These are phyloP conservation scores for Linderina pennispora DNA, from an alignment of 192 early-diverging fungal species.

Conservation along the genomic window DNA sequence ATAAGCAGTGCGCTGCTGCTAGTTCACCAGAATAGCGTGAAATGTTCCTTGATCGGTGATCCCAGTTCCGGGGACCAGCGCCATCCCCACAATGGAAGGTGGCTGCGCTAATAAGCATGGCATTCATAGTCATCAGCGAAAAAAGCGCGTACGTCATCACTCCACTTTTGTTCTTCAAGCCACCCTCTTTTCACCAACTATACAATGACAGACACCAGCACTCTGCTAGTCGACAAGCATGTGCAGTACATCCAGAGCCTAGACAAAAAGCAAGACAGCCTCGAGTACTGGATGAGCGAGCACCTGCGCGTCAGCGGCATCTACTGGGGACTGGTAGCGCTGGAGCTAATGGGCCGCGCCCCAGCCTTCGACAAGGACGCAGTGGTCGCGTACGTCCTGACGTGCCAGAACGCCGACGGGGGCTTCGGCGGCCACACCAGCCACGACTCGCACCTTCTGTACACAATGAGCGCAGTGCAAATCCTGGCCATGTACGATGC, in stretches of 20 bases:
- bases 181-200: too few species aligned
- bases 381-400: conserved; percentile 72
- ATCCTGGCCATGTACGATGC: conserved; percentile 77
- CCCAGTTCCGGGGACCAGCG: too few species aligned
- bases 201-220: conserved; percentile 8
- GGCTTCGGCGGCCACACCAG: conserved; percentile 84
- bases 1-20: too few species aligned
- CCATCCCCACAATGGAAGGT: too few species aligned
- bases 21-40: too few species aligned
- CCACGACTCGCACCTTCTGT: conserved; percentile 88
- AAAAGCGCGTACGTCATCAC: too few species aligned
- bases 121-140: too few species aligned
- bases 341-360: conserved; percentile 61
- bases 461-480: conserved; percentile 90
- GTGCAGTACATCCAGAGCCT: conserved; percentile 66
- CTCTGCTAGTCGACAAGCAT: conserved; percentile 55
- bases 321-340: conserved; percentile 89
- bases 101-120: too few species aligned
- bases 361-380: conserved; percentile 64
- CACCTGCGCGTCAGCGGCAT: conserved; percentile 87
- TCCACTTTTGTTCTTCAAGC: too few species aligned
- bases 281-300: conserved; percentile 93
- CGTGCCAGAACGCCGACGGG: conserved; percentile 72
- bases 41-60: too few species aligned
- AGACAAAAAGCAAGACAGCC: conserved; percentile 76